These are phyloP conservation scores for Trametes cingulata DNA, from an alignment of 768 basidiomycete species.

Conservation along the genomic window DNA sequence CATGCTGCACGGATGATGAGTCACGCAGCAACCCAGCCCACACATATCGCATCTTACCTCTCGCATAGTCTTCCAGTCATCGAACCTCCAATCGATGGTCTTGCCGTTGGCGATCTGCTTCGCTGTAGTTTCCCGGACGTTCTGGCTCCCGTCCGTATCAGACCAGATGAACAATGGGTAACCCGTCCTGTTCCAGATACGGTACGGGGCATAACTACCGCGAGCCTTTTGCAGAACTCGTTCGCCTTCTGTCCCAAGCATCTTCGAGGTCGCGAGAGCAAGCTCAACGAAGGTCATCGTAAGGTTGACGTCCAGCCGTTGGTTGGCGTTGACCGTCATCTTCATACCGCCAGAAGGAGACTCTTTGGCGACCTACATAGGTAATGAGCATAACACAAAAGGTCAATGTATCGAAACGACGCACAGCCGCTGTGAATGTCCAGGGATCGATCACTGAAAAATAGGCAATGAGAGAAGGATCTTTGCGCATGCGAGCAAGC, in stretches of 20 bases:
- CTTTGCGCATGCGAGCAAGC: background rate
- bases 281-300: constrained; percentile 90
- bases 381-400: background rate
- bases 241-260: constrained; percentile 76
- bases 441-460: constrained; percentile 89
- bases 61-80: constrained; percentile 92
- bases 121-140: constrained; percentile 47
- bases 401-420: constrained; percentile 11
- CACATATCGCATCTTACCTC: constrained; percentile 57
- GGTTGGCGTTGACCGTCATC: constrained; percentile 67
- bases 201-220: constrained; percentile 92
- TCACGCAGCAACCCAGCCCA: background rate
- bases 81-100: constrained; percentile 92
- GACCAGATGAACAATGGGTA: constrained; percentile 85
- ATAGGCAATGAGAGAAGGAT: background rate
- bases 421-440: constrained; percentile 77
- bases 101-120: constrained; percentile 73
- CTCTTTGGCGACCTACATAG: constrained; percentile 54
- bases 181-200: constrained; percentile 89
- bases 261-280: constrained; percentile 67
- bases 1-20: constrained; percentile 36
- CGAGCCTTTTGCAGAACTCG: constrained; percentile 72
- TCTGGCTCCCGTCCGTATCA: constrained; percentile 60
- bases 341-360: constrained; percentile 51
- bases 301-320: constrained; percentile 88